phyloP scores from a whole-genome alignment of 768 basidiomycete species.

The Naematelia aurantialba region DNA sequence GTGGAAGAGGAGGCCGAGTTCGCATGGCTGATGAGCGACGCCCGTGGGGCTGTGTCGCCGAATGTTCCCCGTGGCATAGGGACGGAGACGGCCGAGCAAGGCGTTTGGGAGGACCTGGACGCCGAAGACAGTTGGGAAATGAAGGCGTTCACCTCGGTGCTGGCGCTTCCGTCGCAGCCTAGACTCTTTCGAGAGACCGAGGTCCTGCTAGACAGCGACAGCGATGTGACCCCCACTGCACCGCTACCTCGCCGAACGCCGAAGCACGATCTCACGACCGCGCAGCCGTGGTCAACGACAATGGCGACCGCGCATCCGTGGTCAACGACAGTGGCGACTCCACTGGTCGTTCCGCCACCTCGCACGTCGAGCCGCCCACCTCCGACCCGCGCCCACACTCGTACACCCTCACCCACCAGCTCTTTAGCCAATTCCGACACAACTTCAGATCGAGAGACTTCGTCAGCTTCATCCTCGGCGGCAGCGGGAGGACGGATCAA shows the following conservation, averaged over 20 bases:
- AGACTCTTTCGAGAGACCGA: neutral
- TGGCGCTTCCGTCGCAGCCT: constrained; percentile 16
- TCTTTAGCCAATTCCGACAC: neutral
- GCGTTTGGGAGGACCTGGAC: constrained; percentile 3
- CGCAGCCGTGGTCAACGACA: neutral
- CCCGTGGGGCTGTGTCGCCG: constrained; percentile 6
- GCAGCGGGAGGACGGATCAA: neutral
- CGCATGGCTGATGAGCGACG: constrained; percentile 41
- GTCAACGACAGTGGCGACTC: neutral
- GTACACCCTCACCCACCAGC: constrained; percentile 1
- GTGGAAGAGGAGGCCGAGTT: constrained; percentile 45
- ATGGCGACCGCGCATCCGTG: neutral
- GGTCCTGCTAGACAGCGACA: too few species aligned
- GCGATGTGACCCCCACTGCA: neutral
- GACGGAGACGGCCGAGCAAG: constrained; percentile 2
- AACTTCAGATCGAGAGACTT: neutral
- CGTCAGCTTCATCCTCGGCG: neutral
- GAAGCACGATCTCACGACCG: neutral
- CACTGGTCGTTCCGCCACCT: neutral
- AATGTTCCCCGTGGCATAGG: neutral
- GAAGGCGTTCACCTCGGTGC: constrained; percentile 31
- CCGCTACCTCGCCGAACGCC: neutral
- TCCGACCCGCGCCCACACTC: neutral
- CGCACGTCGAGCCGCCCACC: neutral
- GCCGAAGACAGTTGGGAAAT: constrained; percentile 28